These are phyloP conservation scores for Phaeophleospora eucalypticola DNA, from an alignment of 2,329 filamentous ascomycete species.

Conservation along the genomic window DNA sequence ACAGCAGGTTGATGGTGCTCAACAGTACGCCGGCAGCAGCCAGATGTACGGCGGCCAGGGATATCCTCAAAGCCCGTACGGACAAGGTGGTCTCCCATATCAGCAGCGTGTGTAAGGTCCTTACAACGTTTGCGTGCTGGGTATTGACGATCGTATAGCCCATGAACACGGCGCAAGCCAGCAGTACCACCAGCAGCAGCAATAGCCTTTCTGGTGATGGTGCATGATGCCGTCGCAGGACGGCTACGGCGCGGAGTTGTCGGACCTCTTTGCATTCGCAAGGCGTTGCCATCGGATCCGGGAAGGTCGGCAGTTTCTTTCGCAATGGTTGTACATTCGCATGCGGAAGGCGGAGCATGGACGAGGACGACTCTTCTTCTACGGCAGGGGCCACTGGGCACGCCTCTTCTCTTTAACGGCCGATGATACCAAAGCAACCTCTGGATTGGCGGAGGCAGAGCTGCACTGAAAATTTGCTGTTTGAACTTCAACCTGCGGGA, in stretches of 20 bases:
- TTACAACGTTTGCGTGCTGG: constrained; percentile 11
- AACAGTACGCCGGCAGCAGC: constrained; percentile 43
- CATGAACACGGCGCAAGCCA: constrained; percentile 18
- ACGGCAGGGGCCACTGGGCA: constrained; percentile 16
- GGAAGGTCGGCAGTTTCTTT: too few relatives aligned
- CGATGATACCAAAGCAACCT: constrained; percentile 22
- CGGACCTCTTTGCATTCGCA: too few relatives aligned
- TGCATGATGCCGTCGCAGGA: too few relatives aligned
- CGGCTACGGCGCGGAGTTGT: too few relatives aligned
- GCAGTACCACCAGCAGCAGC: constrained; percentile 20
- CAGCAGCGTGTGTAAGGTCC: constrained; percentile 33
- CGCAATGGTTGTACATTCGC: constrained; percentile 18
- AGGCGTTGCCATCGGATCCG: too few relatives aligned
- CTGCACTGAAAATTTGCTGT: constrained; percentile 5
- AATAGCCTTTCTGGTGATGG: too few relatives aligned
- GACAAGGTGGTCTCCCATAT: constrained; percentile 44
- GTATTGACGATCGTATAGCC: constrained; percentile 22
- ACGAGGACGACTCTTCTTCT: constrained; percentile 17
- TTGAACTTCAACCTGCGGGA: not conserved
- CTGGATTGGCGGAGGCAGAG: constrained; percentile 16
- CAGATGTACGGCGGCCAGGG: constrained; percentile 45
- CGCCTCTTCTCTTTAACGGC: constrained; percentile 14
- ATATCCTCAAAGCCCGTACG: constrained; percentile 51
- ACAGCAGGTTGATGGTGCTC: constrained; percentile 46
- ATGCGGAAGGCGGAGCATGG: constrained; percentile 13